Percentiles rank a stretch among this genome's conserved stretches.
Conservation (phyloP, 345 rosid genomes). For the Hibiscus trionum region DNA sequence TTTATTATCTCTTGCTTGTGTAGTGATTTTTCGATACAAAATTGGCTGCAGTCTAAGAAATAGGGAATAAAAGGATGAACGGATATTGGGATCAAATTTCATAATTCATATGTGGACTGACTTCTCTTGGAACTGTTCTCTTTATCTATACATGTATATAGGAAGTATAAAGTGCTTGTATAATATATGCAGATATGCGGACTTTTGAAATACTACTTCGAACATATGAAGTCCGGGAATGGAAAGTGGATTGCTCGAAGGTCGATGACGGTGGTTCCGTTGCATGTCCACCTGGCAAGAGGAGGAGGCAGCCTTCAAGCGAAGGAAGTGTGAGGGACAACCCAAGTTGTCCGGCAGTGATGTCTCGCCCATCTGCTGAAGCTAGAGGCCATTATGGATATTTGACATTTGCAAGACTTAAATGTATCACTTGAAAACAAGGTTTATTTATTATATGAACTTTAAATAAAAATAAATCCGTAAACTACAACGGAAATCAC, state of each 20-base stretch:
- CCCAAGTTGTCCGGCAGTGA: conserved; percentile 26
- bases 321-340: conserved; percentile 25
- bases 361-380: conserved; percentile 74
- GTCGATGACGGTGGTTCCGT: conserved; percentile 28
- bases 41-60: too few species aligned
- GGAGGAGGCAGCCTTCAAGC: conserved; percentile 51
- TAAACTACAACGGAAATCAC: too few species aligned
- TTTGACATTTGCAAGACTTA: conserved; percentile 83
- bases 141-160: too few species aligned
- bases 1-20: not conserved
- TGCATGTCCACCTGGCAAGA: conserved; percentile 50
- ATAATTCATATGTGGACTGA: too few species aligned
- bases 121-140: too few species aligned
- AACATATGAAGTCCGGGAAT: conserved; percentile 70
- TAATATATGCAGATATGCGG: conserved; percentile 45
- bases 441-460: too few species aligned
- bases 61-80: too few species aligned
- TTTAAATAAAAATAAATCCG: too few species aligned
- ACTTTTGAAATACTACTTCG: conserved; percentile 88
- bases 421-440: conserved; percentile 32
- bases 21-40: not conserved
- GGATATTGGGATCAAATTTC: too few species aligned
- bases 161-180: not conserved
- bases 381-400: conserved; percentile 93
- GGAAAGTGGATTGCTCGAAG: conserved; percentile 30